Evolutionary conservation across 2,329 filamentous ascomycete genomes (phyloP).

Genomic region (Colletotrichum liriopes): DNA sequence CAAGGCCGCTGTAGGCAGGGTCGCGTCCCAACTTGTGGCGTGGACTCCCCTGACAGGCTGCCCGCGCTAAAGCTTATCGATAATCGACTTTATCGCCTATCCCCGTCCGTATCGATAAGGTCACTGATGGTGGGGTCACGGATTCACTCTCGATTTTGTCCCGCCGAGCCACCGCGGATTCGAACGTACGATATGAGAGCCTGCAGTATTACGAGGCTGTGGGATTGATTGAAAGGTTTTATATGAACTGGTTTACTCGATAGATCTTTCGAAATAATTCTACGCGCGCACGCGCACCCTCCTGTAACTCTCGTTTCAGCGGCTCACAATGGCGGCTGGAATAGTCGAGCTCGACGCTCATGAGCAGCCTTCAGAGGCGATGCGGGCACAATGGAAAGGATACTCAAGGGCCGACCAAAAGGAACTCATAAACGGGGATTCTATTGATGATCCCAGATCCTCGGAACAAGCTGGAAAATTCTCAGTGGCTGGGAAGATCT

Average conservation of each 20-base stretch:
- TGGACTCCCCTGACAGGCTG: slow-evolving; percentile 32
- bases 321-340: slow-evolving; percentile 56
- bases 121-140: slow-evolving; percentile 33
- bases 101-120: slow-evolving; percentile 31
- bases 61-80: slow-evolving; percentile 21
- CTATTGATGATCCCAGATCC: slow-evolving; percentile 66
- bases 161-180: slow-evolving; percentile 15
- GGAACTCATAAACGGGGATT: slow-evolving; percentile 66
- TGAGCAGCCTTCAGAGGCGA: slow-evolving; percentile 79
- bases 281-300: background rate
- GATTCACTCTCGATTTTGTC: slow-evolving; percentile 32
- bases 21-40: slow-evolving; percentile 37
- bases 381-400: slow-evolving; percentile 82
- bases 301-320: background rate
- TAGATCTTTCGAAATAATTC: background rate
- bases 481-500: slow-evolving; percentile 60
- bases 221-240: background rate
- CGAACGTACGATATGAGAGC: slow-evolving; percentile 30
- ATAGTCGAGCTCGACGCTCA: slow-evolving; percentile 78
- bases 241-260: background rate
- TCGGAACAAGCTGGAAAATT: slow-evolving; percentile 61
- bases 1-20: slow-evolving; percentile 34
- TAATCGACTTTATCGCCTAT: slow-evolving; percentile 14
- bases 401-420: slow-evolving; percentile 74
- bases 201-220: background rate